These are phyloP conservation scores for Fomitopsis pinicola DNA, from an alignment of 1,284 basidiomycete species.

Conservation along the genomic window DNA sequence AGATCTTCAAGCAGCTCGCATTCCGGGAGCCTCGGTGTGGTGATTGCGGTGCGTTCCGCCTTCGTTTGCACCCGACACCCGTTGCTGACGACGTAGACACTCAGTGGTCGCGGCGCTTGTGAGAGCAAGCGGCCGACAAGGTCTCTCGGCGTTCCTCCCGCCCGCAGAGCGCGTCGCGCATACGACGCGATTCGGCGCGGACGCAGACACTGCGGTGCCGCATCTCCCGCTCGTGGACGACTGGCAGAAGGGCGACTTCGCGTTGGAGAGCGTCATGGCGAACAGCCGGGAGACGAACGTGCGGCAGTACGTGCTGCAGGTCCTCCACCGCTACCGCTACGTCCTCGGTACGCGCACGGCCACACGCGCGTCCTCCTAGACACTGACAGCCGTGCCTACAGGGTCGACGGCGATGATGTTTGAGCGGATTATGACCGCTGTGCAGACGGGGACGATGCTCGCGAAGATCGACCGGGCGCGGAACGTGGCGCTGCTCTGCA, in stretches of 20 bases:
- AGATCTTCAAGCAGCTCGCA: slow-evolving; percentile 42
- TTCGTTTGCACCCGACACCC: background rate
- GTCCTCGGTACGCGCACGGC: slow-evolving; percentile 23
- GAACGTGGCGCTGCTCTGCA: slow-evolving; percentile 22
- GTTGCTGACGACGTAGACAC: background rate
- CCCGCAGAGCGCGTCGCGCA: slow-evolving; percentile 14
- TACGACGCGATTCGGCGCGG: background rate
- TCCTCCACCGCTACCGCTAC: slow-evolving; percentile 43
- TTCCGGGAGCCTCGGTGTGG: slow-evolving; percentile 41
- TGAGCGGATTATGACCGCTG: slow-evolving; percentile 16
- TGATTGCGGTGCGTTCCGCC: slow-evolving; percentile 39
- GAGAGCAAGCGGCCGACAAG: slow-evolving; percentile 36
- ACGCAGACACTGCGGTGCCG: slow-evolving; percentile 20
- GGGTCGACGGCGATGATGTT: slow-evolving; percentile 22
- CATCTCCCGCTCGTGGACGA: slow-evolving; percentile 38
- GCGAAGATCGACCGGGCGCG: slow-evolving; percentile 6
- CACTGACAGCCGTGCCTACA: background rate
- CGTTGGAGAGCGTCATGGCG: slow-evolving; percentile 31
- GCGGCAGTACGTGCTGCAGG: slow-evolving; percentile 34
- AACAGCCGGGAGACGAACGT: slow-evolving; percentile 27
- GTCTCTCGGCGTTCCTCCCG: slow-evolving; percentile 44
- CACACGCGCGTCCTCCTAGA: background rate
- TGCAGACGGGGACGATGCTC: slow-evolving; percentile 9
- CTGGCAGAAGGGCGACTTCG: slow-evolving; percentile 36
- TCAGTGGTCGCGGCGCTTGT: slow-evolving; percentile 42